These are phyloP conservation scores for Mercurialis annua DNA, from an alignment of 345 rosid genomes.

Conservation along the genomic window DNA sequence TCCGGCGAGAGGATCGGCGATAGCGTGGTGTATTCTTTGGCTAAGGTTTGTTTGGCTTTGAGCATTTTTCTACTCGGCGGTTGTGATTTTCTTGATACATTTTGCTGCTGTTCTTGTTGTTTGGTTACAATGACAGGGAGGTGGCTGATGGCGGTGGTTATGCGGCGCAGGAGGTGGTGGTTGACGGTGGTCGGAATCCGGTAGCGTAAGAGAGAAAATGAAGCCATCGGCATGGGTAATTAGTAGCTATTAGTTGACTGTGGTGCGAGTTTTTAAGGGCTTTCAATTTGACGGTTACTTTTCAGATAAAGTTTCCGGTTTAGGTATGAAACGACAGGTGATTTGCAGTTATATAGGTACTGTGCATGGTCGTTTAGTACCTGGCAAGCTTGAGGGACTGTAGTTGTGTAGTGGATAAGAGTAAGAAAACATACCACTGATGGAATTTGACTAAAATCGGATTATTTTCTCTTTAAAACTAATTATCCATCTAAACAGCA, in stretches of 20 bases:
- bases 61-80: slow-evolving; percentile 65
- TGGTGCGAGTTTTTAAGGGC: no score
- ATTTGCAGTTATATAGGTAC: no score
- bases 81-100: slow-evolving; percentile 44
- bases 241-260: neutral
- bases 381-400: no score
- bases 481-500: no score
- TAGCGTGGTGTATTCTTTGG: slow-evolving; percentile 60
- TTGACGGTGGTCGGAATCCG: slow-evolving; percentile 20
- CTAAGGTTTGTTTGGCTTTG: slow-evolving; percentile 48
- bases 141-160: slow-evolving; percentile 26
- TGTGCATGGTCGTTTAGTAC: no score
- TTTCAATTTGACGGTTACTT: neutral
- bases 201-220: slow-evolving; percentile 46
- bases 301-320: neutral
- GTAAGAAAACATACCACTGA: no score
- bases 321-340: no score
- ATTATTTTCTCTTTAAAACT: no score
- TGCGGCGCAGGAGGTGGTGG: slow-evolving; percentile 40
- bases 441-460: no score
- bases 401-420: no score
- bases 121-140: slow-evolving; percentile 18
- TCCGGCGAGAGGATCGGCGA: slow-evolving; percentile 61
- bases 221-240: slow-evolving; percentile 40
- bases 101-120: slow-evolving; percentile 45